Evolutionary conservation across 164 flowering plant species (phyloP), one percentile per base, ranked within the genome.

Genomic region (Amborella trichopoda): DNA sequence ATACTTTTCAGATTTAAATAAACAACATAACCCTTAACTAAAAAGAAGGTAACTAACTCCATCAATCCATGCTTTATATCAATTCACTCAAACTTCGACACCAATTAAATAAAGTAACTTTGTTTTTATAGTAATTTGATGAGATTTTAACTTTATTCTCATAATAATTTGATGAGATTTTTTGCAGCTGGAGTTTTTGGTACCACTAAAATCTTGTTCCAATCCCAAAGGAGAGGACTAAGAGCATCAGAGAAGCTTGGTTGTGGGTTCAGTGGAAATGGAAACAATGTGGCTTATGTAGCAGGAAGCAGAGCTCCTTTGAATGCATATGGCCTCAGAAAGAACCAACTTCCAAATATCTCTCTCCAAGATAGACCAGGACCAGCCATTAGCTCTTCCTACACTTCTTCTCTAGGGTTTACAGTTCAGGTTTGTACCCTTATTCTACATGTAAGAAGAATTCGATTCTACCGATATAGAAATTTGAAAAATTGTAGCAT

Each of bases 171-270:
- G 11, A 32, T 32, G 36, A 32, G n/a, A 32, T 2, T 17, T 2
- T 13, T 6, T 55, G 52, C 59, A 77, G 80, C 73, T 51, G 80
- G 80, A 48, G 83, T 74, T 34, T 60, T 77, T 40, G 83, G 83
- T 20, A 77, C 80, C 3, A 25, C 66, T 12, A 47, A 72, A 34
- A 68, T 77, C 50, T 61, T 77, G 18, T 74, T 70, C 26, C 74
- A 64, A 39, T 74, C 80, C 3, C 56, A 56, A 56, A 59, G 53
- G 65, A 70, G 80, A 61, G 83, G 83, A 57, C 43, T 77, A 43
- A 51, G 36, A 45, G 59, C 72, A 24, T 74, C 77, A 26, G 68
- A 66, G 26, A 68, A 44, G 36, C 76, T 77, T 55, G 78, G 83
- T 22, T 65, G 44, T 36, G 77, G 76, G 42, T 62, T 69, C 26